These are phyloP conservation scores for Bryoglossum gracile DNA, from an alignment of 495 filamentous ascomycete species.

Conservation along the genomic window DNA sequence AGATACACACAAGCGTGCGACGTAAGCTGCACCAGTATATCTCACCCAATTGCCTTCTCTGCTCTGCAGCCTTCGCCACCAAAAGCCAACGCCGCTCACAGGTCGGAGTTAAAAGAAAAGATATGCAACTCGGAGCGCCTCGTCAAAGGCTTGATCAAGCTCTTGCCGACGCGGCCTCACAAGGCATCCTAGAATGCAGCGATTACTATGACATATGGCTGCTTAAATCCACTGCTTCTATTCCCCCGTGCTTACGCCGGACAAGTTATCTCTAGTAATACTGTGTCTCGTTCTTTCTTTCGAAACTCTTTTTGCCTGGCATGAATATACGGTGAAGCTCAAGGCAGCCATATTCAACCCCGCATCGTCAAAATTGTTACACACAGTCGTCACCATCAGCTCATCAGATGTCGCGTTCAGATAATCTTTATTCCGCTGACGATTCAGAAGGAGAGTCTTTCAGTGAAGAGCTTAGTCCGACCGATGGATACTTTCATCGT, in stretches of 20 bases:
- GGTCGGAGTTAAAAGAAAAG: neutral
- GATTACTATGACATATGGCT: neutral
- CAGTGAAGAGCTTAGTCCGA: conserved; percentile 22
- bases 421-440: conserved; percentile 20
- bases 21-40: neutral
- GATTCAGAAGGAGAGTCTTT: conserved; percentile 23
- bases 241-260: conserved; percentile 8
- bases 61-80: neutral
- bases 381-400: conserved; percentile 5
- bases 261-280: neutral
- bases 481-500: conserved; percentile 23
- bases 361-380: neutral
- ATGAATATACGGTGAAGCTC: too few relatives aligned
- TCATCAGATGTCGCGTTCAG: conserved; percentile 16
- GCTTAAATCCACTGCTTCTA: neutral
- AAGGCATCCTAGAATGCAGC: neutral
- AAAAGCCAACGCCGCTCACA: neutral
- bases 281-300: too few relatives aligned
- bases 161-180: conserved; percentile 4
- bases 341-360: conserved; percentile 5
- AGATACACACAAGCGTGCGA: neutral
- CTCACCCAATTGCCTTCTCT: neutral
- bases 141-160: neutral
- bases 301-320: too few relatives aligned
- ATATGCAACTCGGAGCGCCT: neutral